These are phyloP conservation scores for Durio zibethinus DNA, from an alignment of 345 rosid species.

Conservation along the genomic window DNA sequence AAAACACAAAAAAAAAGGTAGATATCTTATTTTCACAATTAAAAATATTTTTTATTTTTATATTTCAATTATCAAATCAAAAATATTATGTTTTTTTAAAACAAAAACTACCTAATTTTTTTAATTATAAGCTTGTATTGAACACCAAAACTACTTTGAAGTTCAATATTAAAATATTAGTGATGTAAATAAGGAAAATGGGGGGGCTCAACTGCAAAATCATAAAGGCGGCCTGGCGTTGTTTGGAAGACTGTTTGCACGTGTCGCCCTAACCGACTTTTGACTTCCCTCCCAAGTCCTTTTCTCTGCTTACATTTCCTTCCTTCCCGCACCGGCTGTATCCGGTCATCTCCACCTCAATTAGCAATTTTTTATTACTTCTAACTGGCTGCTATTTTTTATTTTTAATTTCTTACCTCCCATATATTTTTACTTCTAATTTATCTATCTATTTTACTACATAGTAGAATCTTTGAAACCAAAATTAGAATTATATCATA, in stretches of 20 bases:
- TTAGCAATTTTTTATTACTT: neutral
- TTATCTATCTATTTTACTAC: neutral
- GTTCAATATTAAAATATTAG: too few species aligned
- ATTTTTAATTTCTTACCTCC: neutral
- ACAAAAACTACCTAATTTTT: too few species aligned
- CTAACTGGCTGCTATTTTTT: neutral
- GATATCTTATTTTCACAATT: too few species aligned
- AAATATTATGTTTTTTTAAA: too few species aligned
- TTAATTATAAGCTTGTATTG: too few species aligned
- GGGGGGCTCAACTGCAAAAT: too few species aligned
- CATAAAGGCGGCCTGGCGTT: neutral
- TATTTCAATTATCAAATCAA: too few species aligned
- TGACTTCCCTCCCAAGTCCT: neutral
- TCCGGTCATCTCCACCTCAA: neutral
- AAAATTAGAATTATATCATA: neutral
- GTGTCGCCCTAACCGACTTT: constrained; percentile 8
- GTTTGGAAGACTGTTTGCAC: neutral
- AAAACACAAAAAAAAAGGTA: too few species aligned
- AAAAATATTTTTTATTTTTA: too few species aligned
- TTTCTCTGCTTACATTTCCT: neutral
- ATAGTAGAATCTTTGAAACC: neutral
- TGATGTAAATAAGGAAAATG: too few species aligned
- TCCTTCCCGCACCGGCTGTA: neutral
- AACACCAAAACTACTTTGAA: too few species aligned
- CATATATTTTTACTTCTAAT: neutral